Evolutionary conservation across 148 eudicot species (phyloP).

Genomic region (Arbutus unedo): DNA sequence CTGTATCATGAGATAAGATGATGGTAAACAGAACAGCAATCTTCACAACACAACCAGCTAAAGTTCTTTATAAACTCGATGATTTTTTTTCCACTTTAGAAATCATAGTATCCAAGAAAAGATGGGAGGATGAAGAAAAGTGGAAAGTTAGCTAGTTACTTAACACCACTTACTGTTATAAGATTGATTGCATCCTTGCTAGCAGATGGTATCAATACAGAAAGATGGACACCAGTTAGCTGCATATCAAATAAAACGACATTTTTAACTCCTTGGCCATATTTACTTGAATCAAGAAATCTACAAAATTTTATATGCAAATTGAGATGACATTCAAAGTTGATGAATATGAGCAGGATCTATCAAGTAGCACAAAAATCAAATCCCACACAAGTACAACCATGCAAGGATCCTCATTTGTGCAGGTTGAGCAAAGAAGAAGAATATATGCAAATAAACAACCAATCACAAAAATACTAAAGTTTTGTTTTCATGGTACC

Average conservation of each 20-base stretch:
- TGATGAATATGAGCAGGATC: background rate
- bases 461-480: background rate
- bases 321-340: background rate
- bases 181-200: conserved; percentile 70
- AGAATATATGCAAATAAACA: background rate
- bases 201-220: conserved; percentile 68
- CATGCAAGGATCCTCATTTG: background rate
- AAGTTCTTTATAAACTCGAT: background rate
- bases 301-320: background rate
- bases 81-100: background rate
- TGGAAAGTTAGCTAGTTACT: background rate
- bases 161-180: conserved; percentile 40
- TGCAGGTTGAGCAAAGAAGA: too few species aligned
- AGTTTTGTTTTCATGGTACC: background rate
- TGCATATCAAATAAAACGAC: conserved; percentile 24
- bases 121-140: background rate
- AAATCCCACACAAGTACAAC: background rate
- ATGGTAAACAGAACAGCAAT: background rate
- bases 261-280: background rate
- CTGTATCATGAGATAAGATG: background rate
- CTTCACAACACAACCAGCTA: background rate
- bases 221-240: conserved; percentile 67
- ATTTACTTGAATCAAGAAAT: background rate
- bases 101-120: background rate
- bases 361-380: background rate